Base-by-base conservation (phyloP, 1,139 yeast genomes). In the Geotrichum bryndzae region DNA sequence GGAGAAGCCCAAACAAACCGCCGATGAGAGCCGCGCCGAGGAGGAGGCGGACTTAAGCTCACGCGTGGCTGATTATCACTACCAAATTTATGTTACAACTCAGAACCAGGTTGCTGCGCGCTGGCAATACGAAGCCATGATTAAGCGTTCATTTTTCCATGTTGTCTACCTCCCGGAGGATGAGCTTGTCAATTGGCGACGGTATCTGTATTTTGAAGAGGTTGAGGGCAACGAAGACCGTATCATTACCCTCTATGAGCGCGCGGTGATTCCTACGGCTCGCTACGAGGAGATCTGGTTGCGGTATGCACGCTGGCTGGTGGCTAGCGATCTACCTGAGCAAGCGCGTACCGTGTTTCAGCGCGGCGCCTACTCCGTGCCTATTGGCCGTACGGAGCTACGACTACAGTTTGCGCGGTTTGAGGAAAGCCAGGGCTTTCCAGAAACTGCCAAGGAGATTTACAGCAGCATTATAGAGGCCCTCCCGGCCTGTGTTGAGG, bases 261-360 rank as follows among this genome's bases (percentile, higher is more conserved):
- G 74, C 3, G 74, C 74, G 0, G 65, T 87, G 5, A 76, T 84
- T 3, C 74, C 82, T 0, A 79, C 85, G 2, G 84, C 85, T 0
- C 71, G 75, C 18, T 82, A 86, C 65, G 81, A 83, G 1, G 77
- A 76, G 51, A 76, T 88, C 56, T 88, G 95, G 92, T 70, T 86
- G 31, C 80, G 84, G 58, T 87, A 83, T 68, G 75, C 84, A 1
- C 80, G 88, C 18, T 77, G 76, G 76, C 67, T 75, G 58, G 59
- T 72, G 7, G 71, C 73, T 2, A 60, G 61, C 2, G 56, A 58
- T 7, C 46, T 59, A 50, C 22, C 50, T 41, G 67, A 66, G 8
- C 66, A 62, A n/a, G 74, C 74, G 1, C 63, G 61, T 25, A 58
- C 54, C 15, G 68, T 67, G 29, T 71, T 72, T 51, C 67, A 68